Evolutionary conservation across 176 grass and related monocot genomes (phyloP).

Genomic region (Guadua angustifolia): DNA sequence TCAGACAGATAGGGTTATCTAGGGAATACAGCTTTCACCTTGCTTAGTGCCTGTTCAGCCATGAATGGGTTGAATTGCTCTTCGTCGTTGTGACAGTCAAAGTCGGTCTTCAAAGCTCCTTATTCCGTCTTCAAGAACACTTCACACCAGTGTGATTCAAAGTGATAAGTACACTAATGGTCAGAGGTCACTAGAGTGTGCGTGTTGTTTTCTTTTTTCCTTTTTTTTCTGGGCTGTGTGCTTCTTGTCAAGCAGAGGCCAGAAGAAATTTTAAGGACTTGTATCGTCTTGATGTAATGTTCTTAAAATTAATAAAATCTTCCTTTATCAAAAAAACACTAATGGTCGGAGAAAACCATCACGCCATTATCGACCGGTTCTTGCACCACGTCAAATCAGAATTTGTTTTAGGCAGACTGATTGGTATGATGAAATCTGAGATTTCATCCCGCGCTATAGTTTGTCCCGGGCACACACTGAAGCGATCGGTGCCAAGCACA

Average conservation of each 20-base stretch:
- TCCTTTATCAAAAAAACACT: too few relatives aligned
- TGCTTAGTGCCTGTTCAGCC: neutral
- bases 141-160: constrained; percentile 20
- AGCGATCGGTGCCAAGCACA: neutral
- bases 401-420: constrained; percentile 34
- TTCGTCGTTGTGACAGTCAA: neutral
- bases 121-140: constrained; percentile 14
- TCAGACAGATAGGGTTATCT: neutral
- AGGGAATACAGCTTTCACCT: neutral
- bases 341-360: constrained; percentile 11
- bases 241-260: too few relatives aligned
- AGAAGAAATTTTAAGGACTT: too few relatives aligned
- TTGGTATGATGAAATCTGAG: constrained; percentile 11
- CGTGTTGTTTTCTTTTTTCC: too few relatives aligned
- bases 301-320: too few relatives aligned
- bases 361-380: neutral
- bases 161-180: constrained; percentile 37
- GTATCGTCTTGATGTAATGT: too few relatives aligned
- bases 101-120: constrained; percentile 29
- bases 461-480: neutral
- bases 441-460: neutral
- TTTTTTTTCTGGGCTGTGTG: too few relatives aligned
- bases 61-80: neutral
- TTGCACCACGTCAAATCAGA: constrained; percentile 13
- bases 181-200: too few relatives aligned